Base-by-base conservation (phyloP, 176 grass and related monocot genomes). In the Sorghum bicolor region DNA sequence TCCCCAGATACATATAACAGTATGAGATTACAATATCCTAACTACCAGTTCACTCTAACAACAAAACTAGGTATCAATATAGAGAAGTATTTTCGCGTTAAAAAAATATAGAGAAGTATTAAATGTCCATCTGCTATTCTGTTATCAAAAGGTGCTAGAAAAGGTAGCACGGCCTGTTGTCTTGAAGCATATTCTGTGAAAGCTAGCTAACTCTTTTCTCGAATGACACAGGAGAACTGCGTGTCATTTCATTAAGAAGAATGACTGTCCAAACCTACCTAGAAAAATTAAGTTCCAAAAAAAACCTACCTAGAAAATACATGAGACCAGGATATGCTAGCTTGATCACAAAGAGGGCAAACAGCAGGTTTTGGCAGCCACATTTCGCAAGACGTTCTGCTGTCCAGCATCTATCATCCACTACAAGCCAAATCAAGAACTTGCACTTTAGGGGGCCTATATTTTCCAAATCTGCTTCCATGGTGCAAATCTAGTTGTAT, bases 41-140 rank as follows among this genome's bases (percentile, higher is more conserved):
- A 58, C 53, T 24, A 58, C 53, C 52, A 55, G 0, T 5, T 4
- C n/a, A n/a, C 53, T 58, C 22, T 55, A 58, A 58, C 19, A n/a
- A 37, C 41, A 57, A 67, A 87, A 22, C 5, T 63, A 62, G 50
- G 44, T 36, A 45, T 53, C 20, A 36, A 64, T 79, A 41, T 39
- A 88, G 67, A 44, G 39, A 44, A 44, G 37, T 26, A 43, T 25
- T 16, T n/a, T n/a, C n/a, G n/a, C n/a, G n/a, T n/a, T n/a, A n/a
- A n/a, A n/a, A n/a, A n/a, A 36, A 64, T 79, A 41, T 39, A 88
- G 67, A 44, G 39, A 44, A 44, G 37, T 26, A 43, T 25, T 72
- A 44, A 44, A 72, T 72, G 13, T 45, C 24, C 12, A 16, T 16
- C 39, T 72, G 2, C 28, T 15, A 16, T 28, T 72, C 6, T 45